Conservation (phyloP, 2,329 filamentous ascomycete genomes). For the Diaporthe sp. region DNA sequence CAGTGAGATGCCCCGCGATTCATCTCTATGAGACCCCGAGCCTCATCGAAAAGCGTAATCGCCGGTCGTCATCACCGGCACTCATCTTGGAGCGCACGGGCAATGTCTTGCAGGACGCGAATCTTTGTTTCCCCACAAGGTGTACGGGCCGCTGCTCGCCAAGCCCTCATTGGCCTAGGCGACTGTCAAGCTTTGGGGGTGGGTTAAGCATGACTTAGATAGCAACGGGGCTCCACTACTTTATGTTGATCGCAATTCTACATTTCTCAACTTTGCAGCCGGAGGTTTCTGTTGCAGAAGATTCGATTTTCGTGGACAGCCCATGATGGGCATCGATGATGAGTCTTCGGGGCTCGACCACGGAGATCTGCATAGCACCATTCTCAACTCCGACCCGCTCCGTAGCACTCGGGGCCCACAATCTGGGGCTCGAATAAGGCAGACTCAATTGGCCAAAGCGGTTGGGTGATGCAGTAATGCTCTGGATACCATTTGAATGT, state of each 20-base stretch:
- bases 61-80: constrained; percentile 24
- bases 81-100: constrained; percentile 1
- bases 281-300: not conserved
- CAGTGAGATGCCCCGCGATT: constrained; percentile 7
- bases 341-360: constrained; percentile 1
- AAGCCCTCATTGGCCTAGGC: constrained; percentile 1
- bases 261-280: not conserved
- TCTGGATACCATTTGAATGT: not conserved
- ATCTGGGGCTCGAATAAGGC: not conserved
- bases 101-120: constrained; percentile 19
- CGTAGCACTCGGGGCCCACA: not conserved
- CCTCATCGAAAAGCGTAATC: constrained; percentile 12
- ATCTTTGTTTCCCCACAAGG: constrained; percentile 9
- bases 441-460: not conserved
- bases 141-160: constrained; percentile 11
- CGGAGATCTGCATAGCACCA: not conserved
- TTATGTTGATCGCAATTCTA: constrained; percentile 18
- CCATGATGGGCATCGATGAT: constrained; percentile 4
- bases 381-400: not conserved
- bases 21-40: constrained; percentile 6
- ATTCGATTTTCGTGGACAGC: not conserved
- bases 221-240: constrained; percentile 5
- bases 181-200: constrained; percentile 11
- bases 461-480: not conserved
- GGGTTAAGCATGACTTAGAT: constrained; percentile 26